phyloP scores from a whole-genome alignment of 306 rosid species.

The Cercis canadensis region DNA sequence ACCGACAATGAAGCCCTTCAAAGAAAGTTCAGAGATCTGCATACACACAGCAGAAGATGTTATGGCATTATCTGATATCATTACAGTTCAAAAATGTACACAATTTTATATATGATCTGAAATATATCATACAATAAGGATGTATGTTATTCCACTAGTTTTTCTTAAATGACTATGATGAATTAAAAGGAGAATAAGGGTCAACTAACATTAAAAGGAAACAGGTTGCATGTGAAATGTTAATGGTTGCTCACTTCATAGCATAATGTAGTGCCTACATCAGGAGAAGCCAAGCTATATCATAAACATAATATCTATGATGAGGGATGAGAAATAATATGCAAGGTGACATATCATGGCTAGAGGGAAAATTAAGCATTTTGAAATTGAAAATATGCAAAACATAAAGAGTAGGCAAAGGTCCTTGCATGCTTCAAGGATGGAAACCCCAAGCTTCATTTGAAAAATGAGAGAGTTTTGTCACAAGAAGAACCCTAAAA shows the following conservation, averaged over 20 bases:
- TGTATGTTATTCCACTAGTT: not conserved
- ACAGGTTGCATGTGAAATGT: not conserved
- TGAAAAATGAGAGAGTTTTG: too few relatives aligned
- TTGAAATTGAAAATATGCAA: constrained; percentile 4
- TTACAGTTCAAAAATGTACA: constrained; percentile 3
- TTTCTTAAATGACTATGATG: not conserved
- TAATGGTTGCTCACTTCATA: not conserved
- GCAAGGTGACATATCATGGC: not conserved
- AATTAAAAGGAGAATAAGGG: constrained; percentile 4
- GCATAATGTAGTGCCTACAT: not conserved
- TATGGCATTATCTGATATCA: constrained; percentile 26
- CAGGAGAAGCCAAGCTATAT: not conserved
- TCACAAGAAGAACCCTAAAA: constrained; percentile 11
- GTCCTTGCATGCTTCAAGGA: constrained; percentile 16
- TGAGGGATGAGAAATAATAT: not conserved
- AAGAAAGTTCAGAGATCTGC: constrained; percentile 70
- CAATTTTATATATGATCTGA: not conserved
- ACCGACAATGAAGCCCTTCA: constrained; percentile 80
- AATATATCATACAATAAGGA: not conserved
- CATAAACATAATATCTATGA: not conserved
- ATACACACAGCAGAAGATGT: constrained; percentile 34
- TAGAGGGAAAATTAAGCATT: not conserved
- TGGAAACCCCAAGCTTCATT: constrained; percentile 10
- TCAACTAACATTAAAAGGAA: not conserved
- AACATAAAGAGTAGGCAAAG: not conserved